Evolutionary conservation across 2,329 filamentous ascomycete genomes (phyloP).

Genomic region (Aspergillus thermomutatus): DNA sequence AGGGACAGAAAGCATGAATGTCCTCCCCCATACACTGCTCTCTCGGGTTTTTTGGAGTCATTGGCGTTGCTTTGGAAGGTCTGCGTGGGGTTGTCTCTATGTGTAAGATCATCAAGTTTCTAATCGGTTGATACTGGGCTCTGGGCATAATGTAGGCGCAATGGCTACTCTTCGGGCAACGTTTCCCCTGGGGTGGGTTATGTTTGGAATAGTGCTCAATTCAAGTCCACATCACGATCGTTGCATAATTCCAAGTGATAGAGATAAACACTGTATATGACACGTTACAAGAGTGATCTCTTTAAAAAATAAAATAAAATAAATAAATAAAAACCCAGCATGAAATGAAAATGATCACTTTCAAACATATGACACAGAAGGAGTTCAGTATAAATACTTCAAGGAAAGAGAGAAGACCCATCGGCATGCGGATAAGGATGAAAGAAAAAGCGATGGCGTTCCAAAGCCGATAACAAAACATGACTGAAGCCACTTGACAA

Average conservation of each 20-base stretch:
- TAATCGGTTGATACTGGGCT: not conserved
- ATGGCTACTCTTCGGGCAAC: not conserved
- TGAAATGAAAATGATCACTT: not conserved
- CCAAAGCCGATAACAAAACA: not conserved
- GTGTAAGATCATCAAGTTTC: not conserved
- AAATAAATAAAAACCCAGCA: not conserved
- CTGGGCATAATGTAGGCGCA: not conserved
- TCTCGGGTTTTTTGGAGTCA: not conserved
- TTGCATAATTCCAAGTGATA: not conserved
- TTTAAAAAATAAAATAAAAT: not conserved
- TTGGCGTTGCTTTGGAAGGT: not conserved
- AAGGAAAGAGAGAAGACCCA: not conserved
- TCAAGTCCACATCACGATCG: not conserved
- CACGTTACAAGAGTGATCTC: not conserved
- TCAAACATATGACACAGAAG: not conserved
- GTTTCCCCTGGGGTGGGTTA: not conserved
- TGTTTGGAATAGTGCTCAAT: not conserved
- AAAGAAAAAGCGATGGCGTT: not conserved
- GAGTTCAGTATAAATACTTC: not conserved
- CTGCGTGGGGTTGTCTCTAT: not conserved
- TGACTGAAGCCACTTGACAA: not conserved
- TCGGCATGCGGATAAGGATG: not conserved
- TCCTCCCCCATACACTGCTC: not conserved
- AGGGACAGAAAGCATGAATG: not conserved
- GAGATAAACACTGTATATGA: not conserved